Percentiles rank a stretch among this genome's conserved stretches.
Evolutionary conservation across 2,329 filamentous ascomycete species (phyloP).

Genomic region (Pseudocercospora fijiensis): DNA sequence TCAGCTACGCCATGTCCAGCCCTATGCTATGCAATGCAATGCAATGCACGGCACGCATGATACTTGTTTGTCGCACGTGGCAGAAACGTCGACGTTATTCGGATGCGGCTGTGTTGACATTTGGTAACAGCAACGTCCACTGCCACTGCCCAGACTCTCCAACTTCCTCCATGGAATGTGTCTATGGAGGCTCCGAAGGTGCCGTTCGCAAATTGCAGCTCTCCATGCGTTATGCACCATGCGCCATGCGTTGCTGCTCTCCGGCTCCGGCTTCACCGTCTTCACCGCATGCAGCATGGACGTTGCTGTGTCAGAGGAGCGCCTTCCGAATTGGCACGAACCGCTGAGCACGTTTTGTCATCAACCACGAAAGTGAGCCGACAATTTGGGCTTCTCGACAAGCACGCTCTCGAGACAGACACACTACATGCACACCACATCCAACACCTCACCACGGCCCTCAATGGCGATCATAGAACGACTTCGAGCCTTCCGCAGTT

Average conservation of each 20-base stretch:
- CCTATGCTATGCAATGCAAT: neutral
- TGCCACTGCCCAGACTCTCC: neutral
- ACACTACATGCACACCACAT: neutral
- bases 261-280: neutral
- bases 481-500: conserved; percentile 13
- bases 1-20: neutral
- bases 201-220: neutral
- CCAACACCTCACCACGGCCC: neutral
- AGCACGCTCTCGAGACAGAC: neutral
- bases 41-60: neutral
- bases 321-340: neutral
- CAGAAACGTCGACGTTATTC: neutral
- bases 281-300: conserved; percentile 1
- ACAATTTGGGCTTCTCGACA: neutral
- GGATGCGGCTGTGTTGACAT: neutral
- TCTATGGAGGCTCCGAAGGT: neutral
- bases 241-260: neutral
- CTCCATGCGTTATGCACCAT: too few relatives aligned
- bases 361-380: neutral
- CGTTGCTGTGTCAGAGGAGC: neutral
- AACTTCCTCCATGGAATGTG: neutral
- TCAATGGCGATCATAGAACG: neutral
- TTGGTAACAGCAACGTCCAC: neutral
- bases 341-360: neutral
- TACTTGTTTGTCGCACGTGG: neutral